These are phyloP conservation scores for Populus euphratica DNA, from an alignment of 345 rosid species.

Conservation along the genomic window DNA sequence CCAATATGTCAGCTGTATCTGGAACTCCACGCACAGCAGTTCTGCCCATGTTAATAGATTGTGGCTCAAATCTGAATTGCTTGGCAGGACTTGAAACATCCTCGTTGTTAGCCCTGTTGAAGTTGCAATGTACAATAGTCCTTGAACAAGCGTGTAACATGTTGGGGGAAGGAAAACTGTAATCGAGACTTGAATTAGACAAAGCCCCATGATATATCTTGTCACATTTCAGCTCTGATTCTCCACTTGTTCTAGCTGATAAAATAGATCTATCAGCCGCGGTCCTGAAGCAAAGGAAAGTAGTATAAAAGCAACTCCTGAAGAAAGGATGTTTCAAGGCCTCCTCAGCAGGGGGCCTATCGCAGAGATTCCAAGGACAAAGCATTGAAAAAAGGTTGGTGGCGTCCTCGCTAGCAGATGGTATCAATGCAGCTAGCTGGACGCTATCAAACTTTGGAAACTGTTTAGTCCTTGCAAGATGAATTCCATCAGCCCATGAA, in stretches of 20 bases:
- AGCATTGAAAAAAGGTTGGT: too few species aligned
- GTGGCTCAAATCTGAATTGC: neutral
- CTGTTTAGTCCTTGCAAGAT: too few species aligned
- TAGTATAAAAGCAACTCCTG: too few species aligned
- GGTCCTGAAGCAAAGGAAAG: conserved; percentile 12
- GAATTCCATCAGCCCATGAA: too few species aligned
- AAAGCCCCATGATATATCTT: conserved; percentile 45
- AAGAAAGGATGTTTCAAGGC: too few species aligned
- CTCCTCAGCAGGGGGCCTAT: too few species aligned
- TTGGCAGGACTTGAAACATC: neutral
- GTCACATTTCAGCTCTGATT: conserved; percentile 43
- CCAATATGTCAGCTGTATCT: conserved; percentile 46
- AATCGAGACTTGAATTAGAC: conserved; percentile 42
- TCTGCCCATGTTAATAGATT: conserved; percentile 36
- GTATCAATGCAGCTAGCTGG: too few species aligned
- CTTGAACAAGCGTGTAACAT: conserved; percentile 44
- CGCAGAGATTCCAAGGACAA: too few species aligned
- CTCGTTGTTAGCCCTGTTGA: neutral
- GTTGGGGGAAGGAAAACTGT: conserved; percentile 36
- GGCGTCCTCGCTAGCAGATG: too few species aligned
- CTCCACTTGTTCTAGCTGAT: conserved; percentile 52
- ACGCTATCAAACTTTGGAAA: too few species aligned
- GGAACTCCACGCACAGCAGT: conserved; percentile 32
- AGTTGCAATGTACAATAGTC: neutral
- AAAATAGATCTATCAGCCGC: neutral